phyloP scores from a whole-genome alignment of 768 basidiomycete species.

The Mycena maculata region DNA sequence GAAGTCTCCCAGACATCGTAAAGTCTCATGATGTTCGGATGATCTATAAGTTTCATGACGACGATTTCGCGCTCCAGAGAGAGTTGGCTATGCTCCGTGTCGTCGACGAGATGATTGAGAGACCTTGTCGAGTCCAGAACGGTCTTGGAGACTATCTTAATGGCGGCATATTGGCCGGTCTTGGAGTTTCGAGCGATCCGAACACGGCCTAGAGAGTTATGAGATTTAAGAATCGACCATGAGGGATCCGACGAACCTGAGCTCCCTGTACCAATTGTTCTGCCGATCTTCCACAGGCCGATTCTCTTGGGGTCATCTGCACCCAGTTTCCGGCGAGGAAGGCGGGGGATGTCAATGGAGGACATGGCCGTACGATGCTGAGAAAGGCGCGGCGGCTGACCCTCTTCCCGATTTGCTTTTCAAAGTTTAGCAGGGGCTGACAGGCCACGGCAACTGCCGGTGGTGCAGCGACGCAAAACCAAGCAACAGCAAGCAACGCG shows the following conservation, averaged over 20 bases:
- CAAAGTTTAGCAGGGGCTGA: conserved; percentile 31
- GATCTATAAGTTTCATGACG: conserved; percentile 96
- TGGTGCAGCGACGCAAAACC: neutral
- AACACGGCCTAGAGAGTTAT: conserved; percentile 75
- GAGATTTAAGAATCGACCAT: neutral
- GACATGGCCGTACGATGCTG: conserved; percentile 41
- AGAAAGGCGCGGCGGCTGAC: conserved; percentile 18
- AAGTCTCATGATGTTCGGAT: conserved; percentile 93
- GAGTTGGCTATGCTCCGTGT: conserved; percentile 80
- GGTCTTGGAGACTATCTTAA: conserved; percentile 92
- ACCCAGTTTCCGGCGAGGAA: conserved; percentile 40
- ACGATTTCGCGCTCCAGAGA: conserved; percentile 94
- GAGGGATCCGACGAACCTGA: conserved; percentile 63
- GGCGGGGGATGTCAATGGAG: conserved; percentile 37
- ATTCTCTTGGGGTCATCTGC: conserved; percentile 71
- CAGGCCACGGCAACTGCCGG: neutral
- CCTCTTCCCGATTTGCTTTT: neutral
- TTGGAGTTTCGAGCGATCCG: conserved; percentile 89
- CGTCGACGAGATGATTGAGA: conserved; percentile 74
- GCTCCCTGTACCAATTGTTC: conserved; percentile 84
- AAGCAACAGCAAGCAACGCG: conserved; percentile 54
- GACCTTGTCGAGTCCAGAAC: conserved; percentile 75
- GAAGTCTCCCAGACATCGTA: conserved; percentile 99
- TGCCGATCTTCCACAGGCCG: conserved; percentile 86
- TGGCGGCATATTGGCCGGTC: conserved; percentile 89